phyloP scores from a whole-genome alignment of 73 alveolate genomes.

The Paramecium caudatum region DNA sequence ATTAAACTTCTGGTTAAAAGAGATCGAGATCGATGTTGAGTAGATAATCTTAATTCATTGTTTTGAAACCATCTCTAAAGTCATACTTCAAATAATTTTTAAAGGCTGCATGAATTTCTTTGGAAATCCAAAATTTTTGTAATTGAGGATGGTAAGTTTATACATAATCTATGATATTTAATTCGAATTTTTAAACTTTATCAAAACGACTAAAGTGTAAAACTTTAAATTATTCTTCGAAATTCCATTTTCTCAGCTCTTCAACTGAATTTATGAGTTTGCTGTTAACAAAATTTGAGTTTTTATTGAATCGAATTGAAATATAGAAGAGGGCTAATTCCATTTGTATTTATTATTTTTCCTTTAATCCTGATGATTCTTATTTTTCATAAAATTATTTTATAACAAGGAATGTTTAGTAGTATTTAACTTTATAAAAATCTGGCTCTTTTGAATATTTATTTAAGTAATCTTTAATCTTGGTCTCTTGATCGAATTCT shows the following conservation, averaged over 20 bases:
- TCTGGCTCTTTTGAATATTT: too few species aligned
- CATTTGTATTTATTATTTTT: too few species aligned
- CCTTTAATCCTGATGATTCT: neutral
- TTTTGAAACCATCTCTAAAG: neutral
- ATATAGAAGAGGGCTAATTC: neutral
- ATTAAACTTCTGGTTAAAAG: neutral
- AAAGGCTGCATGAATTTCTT: neutral
- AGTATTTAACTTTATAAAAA: too few species aligned
- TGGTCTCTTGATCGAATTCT: neutral
- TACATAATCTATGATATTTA: conserved; percentile 31
- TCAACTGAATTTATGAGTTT: too few species aligned
- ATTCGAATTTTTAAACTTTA: neutral
- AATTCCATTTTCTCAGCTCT: too few species aligned
- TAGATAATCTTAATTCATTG: neutral
- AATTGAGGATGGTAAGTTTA: neutral
- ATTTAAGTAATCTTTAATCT: too few species aligned
- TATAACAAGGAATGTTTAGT: too few species aligned
- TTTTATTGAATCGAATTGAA: too few species aligned
- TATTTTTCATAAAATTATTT: too few species aligned
- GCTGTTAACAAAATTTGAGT: too few species aligned
- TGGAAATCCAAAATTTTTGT: neutral
- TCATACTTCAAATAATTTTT: neutral
- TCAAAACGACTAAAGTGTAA: conserved; percentile 39
- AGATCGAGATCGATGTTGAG: neutral
- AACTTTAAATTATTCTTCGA: neutral